Base-by-base conservation (phyloP, 164 flowering plant species). In the Vitis vinifera region DNA sequence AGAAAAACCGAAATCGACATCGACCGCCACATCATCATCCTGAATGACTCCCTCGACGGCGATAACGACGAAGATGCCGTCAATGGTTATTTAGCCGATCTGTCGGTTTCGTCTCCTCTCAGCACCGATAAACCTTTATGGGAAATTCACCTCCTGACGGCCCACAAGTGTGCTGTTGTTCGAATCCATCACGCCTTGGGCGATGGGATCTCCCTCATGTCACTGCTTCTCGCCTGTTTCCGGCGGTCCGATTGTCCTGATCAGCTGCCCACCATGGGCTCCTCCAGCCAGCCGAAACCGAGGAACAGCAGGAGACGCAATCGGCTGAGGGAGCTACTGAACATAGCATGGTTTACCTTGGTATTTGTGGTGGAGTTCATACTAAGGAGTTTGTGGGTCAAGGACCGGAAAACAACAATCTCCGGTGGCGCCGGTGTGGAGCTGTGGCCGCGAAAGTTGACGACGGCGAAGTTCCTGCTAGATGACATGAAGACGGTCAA, bases 381-480 rank as follows among this genome's bases (percentile, higher is more conserved):
- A 3, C 49, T 75, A 50, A 77, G 82, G 66, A 2, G 50, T 56
- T 58, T 83, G 69, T 83, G 86, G 85, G 72, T 82, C 44, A 69
- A 74, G 50, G 97, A 87, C 68, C 63, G 16, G 61, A 77, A 74
- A 52, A 84, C 86, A 14, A 72, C 57, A 10, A 67, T 91, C 10
- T 73, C 73, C 57, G 93, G 97, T 23, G 93, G 97, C 0, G 74
- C 65, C 0, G 97, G 93, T 30, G 91, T 91, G 64, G 93, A 91
- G 83, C 81, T 87, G 31, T 91, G 93, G 97, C 97, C 93, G 2
- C 81, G 97, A 72, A 85, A 80, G 73, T 47, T 85, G 48, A 92
- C 80, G 10, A 87, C 91, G 0, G 89, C 93, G 0, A 78, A 66
- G 65, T 87, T 91, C 63, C 59, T 10, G 30, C 58, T 91, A 7